Evolutionary conservation across 768 basidiomycete species (phyloP).

Genomic region (Cantharellus anzutake): DNA sequence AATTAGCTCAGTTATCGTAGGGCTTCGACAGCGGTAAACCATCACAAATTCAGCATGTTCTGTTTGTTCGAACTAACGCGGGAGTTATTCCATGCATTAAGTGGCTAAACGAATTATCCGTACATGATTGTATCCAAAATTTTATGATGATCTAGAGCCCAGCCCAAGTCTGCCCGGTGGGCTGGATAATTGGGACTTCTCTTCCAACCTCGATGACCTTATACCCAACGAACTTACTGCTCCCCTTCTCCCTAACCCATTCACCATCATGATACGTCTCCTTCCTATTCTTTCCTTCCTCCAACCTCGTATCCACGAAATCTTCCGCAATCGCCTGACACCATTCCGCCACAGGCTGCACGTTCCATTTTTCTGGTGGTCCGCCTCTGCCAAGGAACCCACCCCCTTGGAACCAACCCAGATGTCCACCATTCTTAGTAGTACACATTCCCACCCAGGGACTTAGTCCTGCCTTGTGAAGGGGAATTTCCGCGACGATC

Average conservation of each 20-base stretch:
- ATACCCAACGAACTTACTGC: not conserved
- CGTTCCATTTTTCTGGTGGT: constrained; percentile 7
- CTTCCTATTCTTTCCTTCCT: not conserved
- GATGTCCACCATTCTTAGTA: constrained; percentile 13
- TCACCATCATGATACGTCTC: not conserved
- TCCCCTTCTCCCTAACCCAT: not conserved
- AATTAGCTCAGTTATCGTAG: too few relatives aligned
- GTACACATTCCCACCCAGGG: constrained; percentile 11
- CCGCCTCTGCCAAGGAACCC: constrained; percentile 11
- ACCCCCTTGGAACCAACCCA: constrained; percentile 13
- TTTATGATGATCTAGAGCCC: not conserved
- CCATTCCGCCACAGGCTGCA: constrained; percentile 9
- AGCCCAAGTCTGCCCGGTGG: not conserved
- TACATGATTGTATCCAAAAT: too few relatives aligned
- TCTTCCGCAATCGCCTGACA: constrained; percentile 6
- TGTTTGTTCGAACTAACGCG: too few relatives aligned
- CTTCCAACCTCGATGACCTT: not conserved
- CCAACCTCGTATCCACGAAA: not conserved
- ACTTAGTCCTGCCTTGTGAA: constrained; percentile 9
- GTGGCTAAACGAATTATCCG: too few relatives aligned
- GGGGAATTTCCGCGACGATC: constrained; percentile 13
- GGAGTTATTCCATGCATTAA: too few relatives aligned
- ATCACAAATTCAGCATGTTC: too few relatives aligned
- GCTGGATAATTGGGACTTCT: not conserved
- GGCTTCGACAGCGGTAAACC: too few relatives aligned